Evolutionary conservation across 2,329 filamentous ascomycete species (phyloP).

Genomic region (Paraconiothyrium sp.): DNA sequence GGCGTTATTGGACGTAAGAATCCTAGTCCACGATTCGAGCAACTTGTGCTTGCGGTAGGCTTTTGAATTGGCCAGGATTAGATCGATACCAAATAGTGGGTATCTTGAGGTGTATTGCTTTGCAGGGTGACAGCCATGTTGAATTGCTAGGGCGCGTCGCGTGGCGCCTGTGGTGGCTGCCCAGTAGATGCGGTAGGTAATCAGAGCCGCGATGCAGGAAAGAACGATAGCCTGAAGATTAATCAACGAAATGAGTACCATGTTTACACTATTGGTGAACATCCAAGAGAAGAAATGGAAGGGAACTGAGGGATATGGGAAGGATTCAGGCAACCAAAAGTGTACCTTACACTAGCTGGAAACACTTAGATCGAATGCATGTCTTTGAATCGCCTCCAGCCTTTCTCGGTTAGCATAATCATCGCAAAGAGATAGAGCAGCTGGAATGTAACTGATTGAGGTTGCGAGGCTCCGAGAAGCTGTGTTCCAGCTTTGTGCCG

Average conservation of each 20-base stretch:
- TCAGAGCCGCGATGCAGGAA: conserved; percentile 21
- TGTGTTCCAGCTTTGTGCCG: background rate
- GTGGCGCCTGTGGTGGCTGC: conserved; percentile 38
- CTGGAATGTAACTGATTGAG: background rate
- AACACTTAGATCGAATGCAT: background rate
- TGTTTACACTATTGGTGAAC: conserved; percentile 7
- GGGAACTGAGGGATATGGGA: too few species aligned
- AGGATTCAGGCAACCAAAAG: background rate
- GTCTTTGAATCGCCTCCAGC: background rate
- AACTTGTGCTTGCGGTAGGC: conserved; percentile 40
- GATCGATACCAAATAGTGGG: conserved; percentile 59
- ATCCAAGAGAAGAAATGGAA: too few species aligned
- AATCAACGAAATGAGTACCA: conserved; percentile 26
- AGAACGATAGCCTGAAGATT: conserved; percentile 18
- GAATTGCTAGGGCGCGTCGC: conserved; percentile 44
- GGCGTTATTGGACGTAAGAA: conserved; percentile 15
- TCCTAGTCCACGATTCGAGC: conserved; percentile 16
- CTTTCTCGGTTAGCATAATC: background rate
- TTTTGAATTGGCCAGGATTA: conserved; percentile 51
- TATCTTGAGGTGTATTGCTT: conserved; percentile 57
- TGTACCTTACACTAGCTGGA: background rate
- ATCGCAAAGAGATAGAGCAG: background rate
- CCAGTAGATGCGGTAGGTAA: conserved; percentile 33
- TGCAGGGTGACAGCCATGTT: conserved; percentile 58
- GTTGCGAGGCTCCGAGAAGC: background rate